phyloP scores from a whole-genome alignment of 768 basidiomycete genomes.

The Pleurotus eryngii region DNA sequence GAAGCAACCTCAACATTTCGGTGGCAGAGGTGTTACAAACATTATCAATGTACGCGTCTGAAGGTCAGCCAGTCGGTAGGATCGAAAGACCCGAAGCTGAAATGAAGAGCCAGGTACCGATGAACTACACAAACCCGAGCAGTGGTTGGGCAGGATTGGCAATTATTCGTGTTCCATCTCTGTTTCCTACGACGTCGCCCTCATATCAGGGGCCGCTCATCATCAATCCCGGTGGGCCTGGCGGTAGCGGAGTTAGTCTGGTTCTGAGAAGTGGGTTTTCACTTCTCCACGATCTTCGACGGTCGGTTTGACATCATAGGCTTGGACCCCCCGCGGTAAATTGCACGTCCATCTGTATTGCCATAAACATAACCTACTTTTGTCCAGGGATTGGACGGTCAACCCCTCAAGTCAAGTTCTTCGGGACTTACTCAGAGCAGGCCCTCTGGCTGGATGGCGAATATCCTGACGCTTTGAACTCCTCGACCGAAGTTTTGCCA shows the following conservation, averaged over 20 bases:
- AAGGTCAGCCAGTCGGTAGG: slow-evolving; percentile 10
- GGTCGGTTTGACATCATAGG: slow-evolving; percentile 42
- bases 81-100: neutral
- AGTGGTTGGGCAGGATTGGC: slow-evolving; percentile 39
- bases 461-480: slow-evolving; percentile 16
- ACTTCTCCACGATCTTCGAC: slow-evolving; percentile 30
- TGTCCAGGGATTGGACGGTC: slow-evolving; percentile 34
- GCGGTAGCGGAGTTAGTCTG: slow-evolving; percentile 36
- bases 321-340: slow-evolving; percentile 46
- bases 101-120: slow-evolving; percentile 33
- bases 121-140: slow-evolving; percentile 38
- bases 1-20: slow-evolving; percentile 9
- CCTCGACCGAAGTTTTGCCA: slow-evolving; percentile 21
- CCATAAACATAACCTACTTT: too few species aligned
- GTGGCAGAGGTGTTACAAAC: slow-evolving; percentile 23
- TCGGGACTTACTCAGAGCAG: slow-evolving; percentile 29
- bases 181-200: slow-evolving; percentile 11
- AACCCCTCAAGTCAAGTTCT: slow-evolving; percentile 30
- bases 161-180: slow-evolving; percentile 35
- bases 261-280: slow-evolving; percentile 18
- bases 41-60: slow-evolving; percentile 22
- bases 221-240: slow-evolving; percentile 46
- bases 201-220: slow-evolving; percentile 42
- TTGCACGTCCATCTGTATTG: too few species aligned
- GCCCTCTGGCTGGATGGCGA: slow-evolving; percentile 18